Percentiles rank a stretch among this genome's conserved stretches.
Evolutionary conservation across 2,329 filamentous ascomycete species (phyloP).

Genomic region (Scedosporium apiospermum): DNA sequence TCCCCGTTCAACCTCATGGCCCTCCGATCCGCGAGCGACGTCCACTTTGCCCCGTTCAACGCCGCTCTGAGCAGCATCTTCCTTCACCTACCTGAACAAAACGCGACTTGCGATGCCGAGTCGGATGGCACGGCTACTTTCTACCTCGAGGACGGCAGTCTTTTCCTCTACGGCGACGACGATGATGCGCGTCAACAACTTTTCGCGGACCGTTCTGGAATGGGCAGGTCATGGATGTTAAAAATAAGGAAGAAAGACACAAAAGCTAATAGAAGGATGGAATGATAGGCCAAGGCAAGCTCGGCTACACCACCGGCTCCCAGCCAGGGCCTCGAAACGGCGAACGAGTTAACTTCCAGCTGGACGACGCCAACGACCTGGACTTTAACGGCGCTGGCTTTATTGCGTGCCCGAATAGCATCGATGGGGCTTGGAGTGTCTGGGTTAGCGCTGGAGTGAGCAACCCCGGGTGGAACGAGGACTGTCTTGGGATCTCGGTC

Average conservation of each 20-base stretch:
- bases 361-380: constrained; percentile 34
- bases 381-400: constrained; percentile 33
- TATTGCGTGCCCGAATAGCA: constrained; percentile 41
- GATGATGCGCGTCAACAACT: constrained; percentile 31
- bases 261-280: background rate
- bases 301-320: constrained; percentile 41
- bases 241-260: background rate
- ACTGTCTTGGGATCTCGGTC: constrained; percentile 25
- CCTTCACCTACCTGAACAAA: constrained; percentile 31
- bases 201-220: constrained; percentile 47
- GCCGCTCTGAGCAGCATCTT: constrained; percentile 35
- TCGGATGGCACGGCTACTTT: constrained; percentile 38
- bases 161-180: background rate
- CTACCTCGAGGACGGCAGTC: constrained; percentile 26
- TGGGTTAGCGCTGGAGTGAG: constrained; percentile 22
- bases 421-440: constrained; percentile 31
- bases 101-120: constrained; percentile 36
- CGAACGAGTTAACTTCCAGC: constrained; percentile 36
- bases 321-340: constrained; percentile 26
- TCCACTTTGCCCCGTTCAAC: constrained; percentile 36
- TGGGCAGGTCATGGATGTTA: constrained; percentile 32
- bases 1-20: constrained; percentile 38
- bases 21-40: constrained; percentile 35
- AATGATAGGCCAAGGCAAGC: constrained; percentile 36
- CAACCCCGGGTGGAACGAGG: constrained; percentile 25